Conservation (phyloP, 176 grass and related monocot species). For the Avena atlantica region DNA sequence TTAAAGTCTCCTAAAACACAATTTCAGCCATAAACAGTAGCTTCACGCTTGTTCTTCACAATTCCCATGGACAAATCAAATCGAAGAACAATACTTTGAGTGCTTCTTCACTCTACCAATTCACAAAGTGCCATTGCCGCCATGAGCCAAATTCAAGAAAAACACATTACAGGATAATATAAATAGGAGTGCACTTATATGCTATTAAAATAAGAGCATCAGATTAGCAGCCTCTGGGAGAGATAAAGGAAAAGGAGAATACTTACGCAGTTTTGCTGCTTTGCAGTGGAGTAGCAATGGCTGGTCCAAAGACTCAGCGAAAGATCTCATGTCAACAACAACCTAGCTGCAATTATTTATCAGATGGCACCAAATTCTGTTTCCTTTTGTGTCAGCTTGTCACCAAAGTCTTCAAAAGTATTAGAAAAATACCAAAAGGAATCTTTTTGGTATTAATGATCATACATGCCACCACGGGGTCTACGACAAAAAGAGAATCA, state of each 20-base stretch:
- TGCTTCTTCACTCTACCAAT: neutral
- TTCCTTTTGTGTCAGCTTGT: conserved; percentile 20
- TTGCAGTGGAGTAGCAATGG: conserved; percentile 20
- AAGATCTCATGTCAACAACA: neutral
- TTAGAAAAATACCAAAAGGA: neutral
- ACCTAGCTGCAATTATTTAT: neutral
- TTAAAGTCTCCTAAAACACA: neutral
- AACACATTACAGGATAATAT: neutral
- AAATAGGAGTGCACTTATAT: neutral
- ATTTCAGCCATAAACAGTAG: neutral
- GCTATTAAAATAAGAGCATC: neutral
- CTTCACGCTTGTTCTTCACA: neutral
- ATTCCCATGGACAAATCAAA: neutral
- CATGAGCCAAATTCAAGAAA: conserved; percentile 13
- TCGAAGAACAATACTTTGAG: neutral
- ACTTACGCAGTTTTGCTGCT: conserved; percentile 31
- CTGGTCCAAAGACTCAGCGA: neutral
- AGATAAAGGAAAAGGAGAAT: neutral
- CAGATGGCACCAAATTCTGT: conserved; percentile 29
- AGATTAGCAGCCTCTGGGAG: neutral
- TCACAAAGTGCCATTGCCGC: neutral
- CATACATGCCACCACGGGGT: conserved; percentile 21
- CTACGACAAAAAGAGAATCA: conserved; percentile 32
- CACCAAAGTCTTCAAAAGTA: conserved; percentile 26
- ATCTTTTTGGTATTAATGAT: neutral